A percentile compares a stretch with the other conserved stretches of the same genome.
phyloP scores from a whole-genome alignment of 768 basidiomycete genomes.

The Cantharellus anzutake region DNA sequence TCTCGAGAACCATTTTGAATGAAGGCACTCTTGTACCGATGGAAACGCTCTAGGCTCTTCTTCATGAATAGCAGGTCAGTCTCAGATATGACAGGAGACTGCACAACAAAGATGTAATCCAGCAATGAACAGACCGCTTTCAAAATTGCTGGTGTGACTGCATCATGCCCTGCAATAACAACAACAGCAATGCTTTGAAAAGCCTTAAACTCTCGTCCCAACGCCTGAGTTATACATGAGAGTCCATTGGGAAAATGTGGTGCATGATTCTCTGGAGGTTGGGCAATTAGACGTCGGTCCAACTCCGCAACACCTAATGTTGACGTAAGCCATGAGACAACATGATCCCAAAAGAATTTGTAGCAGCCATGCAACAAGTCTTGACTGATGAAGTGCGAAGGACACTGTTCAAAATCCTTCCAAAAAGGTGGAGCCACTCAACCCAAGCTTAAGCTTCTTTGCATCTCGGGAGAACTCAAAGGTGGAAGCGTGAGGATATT shows the following conservation, averaged over 20 bases:
- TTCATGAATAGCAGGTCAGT: background rate
- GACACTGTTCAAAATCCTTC: background rate
- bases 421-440: background rate
- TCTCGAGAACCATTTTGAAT: background rate
- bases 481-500: background rate
- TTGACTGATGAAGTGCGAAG: background rate
- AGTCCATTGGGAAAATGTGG: background rate
- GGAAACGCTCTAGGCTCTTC: background rate
- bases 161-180: background rate
- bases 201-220: background rate
- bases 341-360: background rate
- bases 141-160: background rate
- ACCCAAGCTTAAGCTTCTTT: background rate
- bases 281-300: background rate
- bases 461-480: background rate
- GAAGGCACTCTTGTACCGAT: background rate
- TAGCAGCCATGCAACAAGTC: background rate
- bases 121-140: background rate
- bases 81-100: background rate
- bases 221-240: background rate
- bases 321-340: background rate
- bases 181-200: background rate
- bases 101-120: background rate
- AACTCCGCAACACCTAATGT: background rate
- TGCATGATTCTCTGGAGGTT: background rate